Conservation (phyloP, 108 stramenopile genomes). For the Schizochytrium sp. region DNA sequence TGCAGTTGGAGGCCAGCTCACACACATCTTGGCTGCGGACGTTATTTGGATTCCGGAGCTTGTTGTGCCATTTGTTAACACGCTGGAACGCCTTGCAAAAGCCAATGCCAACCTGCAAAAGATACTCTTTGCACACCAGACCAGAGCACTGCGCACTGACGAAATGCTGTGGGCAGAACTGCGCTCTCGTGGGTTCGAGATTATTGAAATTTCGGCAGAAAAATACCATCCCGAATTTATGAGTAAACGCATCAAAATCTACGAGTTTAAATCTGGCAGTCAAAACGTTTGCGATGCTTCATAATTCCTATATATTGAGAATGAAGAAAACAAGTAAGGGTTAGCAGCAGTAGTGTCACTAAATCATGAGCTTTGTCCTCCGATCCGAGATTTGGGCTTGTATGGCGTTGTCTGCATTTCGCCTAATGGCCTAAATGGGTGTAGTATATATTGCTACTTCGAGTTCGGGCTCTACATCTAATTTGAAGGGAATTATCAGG, state of each 20-base stretch:
- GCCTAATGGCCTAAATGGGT: too few species aligned
- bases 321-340: too few species aligned
- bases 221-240: background rate
- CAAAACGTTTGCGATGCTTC: background rate
- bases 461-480: too few species aligned
- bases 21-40: constrained; percentile 56
- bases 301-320: too few species aligned
- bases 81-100: background rate
- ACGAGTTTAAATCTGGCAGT: background rate
- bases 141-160: constrained; percentile 13
- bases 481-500: too few species aligned
- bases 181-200: background rate
- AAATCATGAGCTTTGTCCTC: too few species aligned
- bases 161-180: constrained; percentile 2
- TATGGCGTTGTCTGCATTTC: too few species aligned
- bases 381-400: too few species aligned
- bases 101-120: constrained; percentile 1
- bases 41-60: constrained; percentile 55
- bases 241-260: constrained; percentile 48
- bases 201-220: background rate
- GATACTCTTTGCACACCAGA: constrained; percentile 36
- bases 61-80: constrained; percentile 10
- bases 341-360: too few species aligned
- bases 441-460: too few species aligned
- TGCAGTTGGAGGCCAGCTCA: background rate